These are phyloP conservation scores for Cryptosporidium muris DNA, from an alignment of 169 alveolate species.

Conservation along the genomic window DNA sequence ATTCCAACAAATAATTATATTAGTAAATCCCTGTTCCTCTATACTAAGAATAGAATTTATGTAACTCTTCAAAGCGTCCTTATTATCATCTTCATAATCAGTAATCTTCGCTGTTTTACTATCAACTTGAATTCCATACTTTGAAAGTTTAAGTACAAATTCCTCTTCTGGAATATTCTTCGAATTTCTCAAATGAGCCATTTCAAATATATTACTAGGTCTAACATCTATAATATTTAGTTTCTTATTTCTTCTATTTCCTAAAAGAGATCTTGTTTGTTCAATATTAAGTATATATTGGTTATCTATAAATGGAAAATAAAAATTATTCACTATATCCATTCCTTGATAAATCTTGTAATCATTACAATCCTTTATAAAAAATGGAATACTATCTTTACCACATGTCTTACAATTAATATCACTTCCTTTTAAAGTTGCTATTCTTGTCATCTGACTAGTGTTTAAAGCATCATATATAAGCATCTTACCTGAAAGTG, in stretches of 20 bases:
- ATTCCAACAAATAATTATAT: constrained; percentile 20
- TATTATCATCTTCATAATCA: neutral
- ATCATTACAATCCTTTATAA: constrained; percentile 72
- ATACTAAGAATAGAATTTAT: constrained; percentile 8
- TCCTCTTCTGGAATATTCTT: constrained; percentile 51
- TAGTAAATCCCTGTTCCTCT: neutral
- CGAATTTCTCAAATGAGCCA: constrained; percentile 53
- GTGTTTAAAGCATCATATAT: constrained; percentile 80
- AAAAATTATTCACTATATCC: constrained; percentile 46
- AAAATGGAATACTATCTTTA: constrained; percentile 70
- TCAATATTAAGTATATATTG: neutral
- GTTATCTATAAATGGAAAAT: neutral
- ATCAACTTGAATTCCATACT: constrained; percentile 26
- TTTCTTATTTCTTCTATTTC: neutral
- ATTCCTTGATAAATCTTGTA: constrained; percentile 72
- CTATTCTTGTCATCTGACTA: constrained; percentile 76
- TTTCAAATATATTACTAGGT: constrained; percentile 45
- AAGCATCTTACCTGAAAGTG: constrained; percentile 80
- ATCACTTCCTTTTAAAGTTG: constrained; percentile 78
- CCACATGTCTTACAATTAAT: constrained; percentile 79
- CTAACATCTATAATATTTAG: constrained; percentile 70
- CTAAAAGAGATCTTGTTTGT: neutral
- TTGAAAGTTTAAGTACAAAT: constrained; percentile 7
- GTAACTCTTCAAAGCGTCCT: neutral
- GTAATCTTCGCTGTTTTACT: constrained; percentile 44